These are phyloP conservation scores for Chionographis japonica DNA, from an alignment of 106 monocot species.

Conservation along the genomic window DNA sequence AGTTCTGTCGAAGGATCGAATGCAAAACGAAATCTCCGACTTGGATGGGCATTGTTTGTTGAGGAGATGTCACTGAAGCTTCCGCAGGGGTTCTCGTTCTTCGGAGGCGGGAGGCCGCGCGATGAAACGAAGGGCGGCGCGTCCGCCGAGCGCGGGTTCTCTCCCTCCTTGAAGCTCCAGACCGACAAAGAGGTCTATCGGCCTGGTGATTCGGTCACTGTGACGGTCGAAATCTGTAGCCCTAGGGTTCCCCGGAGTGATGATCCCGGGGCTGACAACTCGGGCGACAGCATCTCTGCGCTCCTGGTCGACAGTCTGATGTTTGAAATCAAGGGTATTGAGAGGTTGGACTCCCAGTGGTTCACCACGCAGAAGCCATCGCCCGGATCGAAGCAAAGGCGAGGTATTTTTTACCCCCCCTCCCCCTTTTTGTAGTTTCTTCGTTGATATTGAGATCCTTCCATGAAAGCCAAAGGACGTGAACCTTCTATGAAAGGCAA, in stretches of 20 bases:
- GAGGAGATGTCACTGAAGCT: constrained; percentile 62
- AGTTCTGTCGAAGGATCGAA: no score
- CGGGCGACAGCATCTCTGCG: constrained; percentile 12
- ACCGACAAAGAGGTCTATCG: constrained; percentile 78
- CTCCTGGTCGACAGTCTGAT: constrained; percentile 63
- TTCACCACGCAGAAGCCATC: constrained; percentile 58
- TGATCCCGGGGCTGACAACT: not conserved
- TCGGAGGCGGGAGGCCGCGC: constrained; percentile 42
- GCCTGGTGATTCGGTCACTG: constrained; percentile 73
- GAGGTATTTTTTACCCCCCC: constrained; percentile 40
- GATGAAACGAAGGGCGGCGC: constrained; percentile 20
- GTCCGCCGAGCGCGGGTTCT: constrained; percentile 5
- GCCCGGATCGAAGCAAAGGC: constrained; percentile 69
- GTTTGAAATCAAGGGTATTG: constrained; percentile 86
- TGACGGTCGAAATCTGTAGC: constrained; percentile 61
- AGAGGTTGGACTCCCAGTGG: constrained; percentile 92
- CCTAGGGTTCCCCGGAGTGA: constrained; percentile 22
- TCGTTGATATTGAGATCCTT: no score
- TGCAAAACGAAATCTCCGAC: not conserved
- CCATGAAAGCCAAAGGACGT: no score
- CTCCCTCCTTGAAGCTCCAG: constrained; percentile 57
- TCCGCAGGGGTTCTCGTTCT: constrained; percentile 60
- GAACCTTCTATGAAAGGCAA: no score
- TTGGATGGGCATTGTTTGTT: constrained; percentile 22
- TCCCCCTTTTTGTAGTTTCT: not conserved